Base-by-base conservation (phyloP, 2,329 filamentous ascomycete genomes). In the Metarhizium brunneum region DNA sequence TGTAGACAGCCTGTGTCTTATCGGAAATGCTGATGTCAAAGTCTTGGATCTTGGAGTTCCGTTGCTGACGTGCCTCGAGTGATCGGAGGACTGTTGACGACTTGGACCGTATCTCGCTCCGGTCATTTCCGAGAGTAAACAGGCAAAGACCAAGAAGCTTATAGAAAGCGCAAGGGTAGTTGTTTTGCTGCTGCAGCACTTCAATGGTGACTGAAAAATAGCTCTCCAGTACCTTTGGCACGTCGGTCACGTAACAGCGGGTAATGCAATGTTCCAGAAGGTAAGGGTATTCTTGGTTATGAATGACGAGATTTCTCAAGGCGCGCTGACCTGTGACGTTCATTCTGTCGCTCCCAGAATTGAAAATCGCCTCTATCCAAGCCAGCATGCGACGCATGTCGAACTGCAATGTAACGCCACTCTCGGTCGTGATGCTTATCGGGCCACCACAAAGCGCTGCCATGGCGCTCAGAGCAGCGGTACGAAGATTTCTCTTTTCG, bases 21-120 rank as follows among this genome's bases (percentile, higher is more conserved):
- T 99, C 95, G 0, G 92, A 95, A 56, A 99, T 94, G 68, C 92
- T 96, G 64, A 99, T 97, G 65, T 99, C 94, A 57, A 96, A 95
- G 68, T 99, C 94, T 67, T 96, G 90, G 6, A 99, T 84, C 66
- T 95, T 95, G 1, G 92, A 96, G 60, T 84, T 94, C 61, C 88
- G 76, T 2, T 73, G 72, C 61, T 94, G 88, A 29, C 90, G 83
- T 61, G 91, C 85, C 69, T 97, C 94, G 1, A 97, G 76, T 0
- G 84, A 85, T 45, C 91, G 83, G 13, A 99, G 77, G 36, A 97
- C 77, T 51, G 86, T 83, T 1, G 88, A 88, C 1, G 94, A 94
- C 68, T 95, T 95, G 64, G 90, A 91, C 47, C 94, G 81, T 47
- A 97, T 90, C 57, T 91, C 86, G 61, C 88, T 92, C 65, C 91